These are phyloP conservation scores for Phyllostachys edulis DNA, from an alignment of 176 grass and related monocot species.

Conservation along the genomic window DNA sequence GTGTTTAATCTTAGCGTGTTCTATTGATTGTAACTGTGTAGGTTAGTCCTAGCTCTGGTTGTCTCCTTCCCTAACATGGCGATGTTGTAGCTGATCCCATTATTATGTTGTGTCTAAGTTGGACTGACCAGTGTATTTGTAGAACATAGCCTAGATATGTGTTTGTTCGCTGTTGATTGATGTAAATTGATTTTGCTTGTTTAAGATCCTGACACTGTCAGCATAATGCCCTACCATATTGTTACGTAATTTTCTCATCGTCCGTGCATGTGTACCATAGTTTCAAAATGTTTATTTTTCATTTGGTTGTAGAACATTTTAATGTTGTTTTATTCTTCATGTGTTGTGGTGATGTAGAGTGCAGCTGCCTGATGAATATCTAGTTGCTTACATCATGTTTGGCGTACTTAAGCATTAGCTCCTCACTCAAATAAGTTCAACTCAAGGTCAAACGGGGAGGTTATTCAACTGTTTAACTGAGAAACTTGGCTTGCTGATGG, in stretches of 20 bases:
- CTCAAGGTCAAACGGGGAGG: not conserved
- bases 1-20: not conserved
- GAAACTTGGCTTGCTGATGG: not conserved
- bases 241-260: not conserved
- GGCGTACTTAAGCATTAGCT: not conserved
- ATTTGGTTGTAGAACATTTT: not conserved
- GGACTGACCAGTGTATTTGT: not conserved
- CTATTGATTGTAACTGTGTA: not conserved
- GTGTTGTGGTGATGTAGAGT: not conserved
- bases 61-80: not conserved
- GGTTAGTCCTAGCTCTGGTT: not conserved
- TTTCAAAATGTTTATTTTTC: not conserved
- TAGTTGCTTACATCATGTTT: not conserved
- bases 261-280: not conserved
- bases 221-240: not conserved
- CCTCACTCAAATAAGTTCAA: not conserved
- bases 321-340: not conserved
- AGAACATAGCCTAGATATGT: not conserved
- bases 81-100: not conserved
- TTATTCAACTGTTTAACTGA: conserved; percentile 2
- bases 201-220: not conserved
- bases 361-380: not conserved
- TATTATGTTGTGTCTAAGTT: not conserved
- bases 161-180: not conserved
- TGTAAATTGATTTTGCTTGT: not conserved